A percentile compares a stretch with the other conserved stretches of the same genome.
These are phyloP conservation scores for Ceratocystis lukuohia DNA, from an alignment of 2,329 filamentous ascomycete genomes.

Conservation along the genomic window DNA sequence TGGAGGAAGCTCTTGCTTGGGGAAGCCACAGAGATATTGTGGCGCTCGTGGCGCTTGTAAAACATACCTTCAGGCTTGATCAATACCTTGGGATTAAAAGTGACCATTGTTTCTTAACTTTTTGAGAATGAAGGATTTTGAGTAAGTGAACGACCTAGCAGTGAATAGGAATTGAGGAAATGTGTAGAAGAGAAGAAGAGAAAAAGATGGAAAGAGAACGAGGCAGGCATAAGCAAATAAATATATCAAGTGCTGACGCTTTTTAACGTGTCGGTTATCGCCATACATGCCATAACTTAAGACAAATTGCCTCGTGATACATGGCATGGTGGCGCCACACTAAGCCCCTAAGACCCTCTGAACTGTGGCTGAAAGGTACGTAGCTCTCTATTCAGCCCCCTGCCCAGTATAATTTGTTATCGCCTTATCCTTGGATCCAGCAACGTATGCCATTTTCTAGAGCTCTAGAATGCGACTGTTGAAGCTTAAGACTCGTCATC, in stretches of 20 bases:
- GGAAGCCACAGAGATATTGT: neutral
- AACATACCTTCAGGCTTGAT: neutral
- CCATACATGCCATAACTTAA: neutral
- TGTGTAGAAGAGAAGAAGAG: neutral
- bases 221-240: neutral
- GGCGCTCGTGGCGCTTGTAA: neutral
- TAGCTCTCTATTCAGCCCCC: neutral
- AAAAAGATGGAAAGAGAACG: neutral
- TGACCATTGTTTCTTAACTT: neutral
- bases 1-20: neutral
- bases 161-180: neutral
- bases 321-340: neutral
- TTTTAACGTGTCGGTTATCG: neutral
- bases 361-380: neutral
- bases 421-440: slow-evolving; percentile 22
- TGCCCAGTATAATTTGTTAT: neutral
- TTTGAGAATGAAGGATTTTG: neutral
- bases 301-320: neutral
- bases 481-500: slow-evolving; percentile 17
- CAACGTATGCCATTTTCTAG: slow-evolving; percentile 24
- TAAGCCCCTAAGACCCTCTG: too few relatives aligned
- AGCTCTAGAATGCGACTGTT: slow-evolving; percentile 15
- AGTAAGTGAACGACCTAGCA: neutral
- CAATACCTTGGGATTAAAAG: neutral
- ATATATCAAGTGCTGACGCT: slow-evolving; percentile 1